These are phyloP conservation scores for Litchi chinensis DNA, from an alignment of 345 rosid genomes.

Conservation along the genomic window DNA sequence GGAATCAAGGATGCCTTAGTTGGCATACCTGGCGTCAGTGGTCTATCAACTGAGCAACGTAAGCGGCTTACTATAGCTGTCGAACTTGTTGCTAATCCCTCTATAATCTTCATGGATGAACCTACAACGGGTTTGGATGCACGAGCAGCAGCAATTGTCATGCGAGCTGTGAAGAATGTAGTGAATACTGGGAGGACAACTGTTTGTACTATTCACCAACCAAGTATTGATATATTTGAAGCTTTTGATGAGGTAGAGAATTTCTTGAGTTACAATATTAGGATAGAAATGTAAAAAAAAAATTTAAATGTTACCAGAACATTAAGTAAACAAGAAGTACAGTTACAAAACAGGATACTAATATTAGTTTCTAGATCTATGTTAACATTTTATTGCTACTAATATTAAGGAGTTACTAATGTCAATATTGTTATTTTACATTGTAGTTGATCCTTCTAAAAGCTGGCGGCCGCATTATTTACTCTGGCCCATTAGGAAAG, in stretches of 20 bases:
- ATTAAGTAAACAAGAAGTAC: neutral
- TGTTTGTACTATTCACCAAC: conserved; percentile 86
- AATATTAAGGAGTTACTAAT: neutral
- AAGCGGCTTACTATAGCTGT: conserved; percentile 77
- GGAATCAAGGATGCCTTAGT: conserved; percentile 68
- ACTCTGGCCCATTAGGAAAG: conserved; percentile 67
- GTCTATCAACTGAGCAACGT: conserved; percentile 81
- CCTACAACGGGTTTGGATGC: conserved; percentile 88
- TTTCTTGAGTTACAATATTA: neutral
- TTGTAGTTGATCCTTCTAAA: conserved; percentile 68
- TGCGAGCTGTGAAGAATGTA: conserved; percentile 80
- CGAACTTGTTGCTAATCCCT: conserved; percentile 82
- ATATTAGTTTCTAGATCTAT: too few species aligned
- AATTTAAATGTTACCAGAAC: neutral
- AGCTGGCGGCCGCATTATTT: conserved; percentile 67
- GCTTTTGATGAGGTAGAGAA: conserved; percentile 74
- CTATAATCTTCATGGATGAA: conserved; percentile 85
- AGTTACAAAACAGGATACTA: neutral
- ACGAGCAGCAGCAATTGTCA: conserved; percentile 82
- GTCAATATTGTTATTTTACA: neutral
- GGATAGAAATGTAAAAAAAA: too few species aligned
- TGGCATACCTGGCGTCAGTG: conserved; percentile 59
- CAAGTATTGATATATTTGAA: conserved; percentile 83
- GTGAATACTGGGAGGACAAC: conserved; percentile 79
- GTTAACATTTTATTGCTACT: neutral